Conservation (phyloP, 805 yeast genomes). For the Zygoascus bituminiphila region DNA sequence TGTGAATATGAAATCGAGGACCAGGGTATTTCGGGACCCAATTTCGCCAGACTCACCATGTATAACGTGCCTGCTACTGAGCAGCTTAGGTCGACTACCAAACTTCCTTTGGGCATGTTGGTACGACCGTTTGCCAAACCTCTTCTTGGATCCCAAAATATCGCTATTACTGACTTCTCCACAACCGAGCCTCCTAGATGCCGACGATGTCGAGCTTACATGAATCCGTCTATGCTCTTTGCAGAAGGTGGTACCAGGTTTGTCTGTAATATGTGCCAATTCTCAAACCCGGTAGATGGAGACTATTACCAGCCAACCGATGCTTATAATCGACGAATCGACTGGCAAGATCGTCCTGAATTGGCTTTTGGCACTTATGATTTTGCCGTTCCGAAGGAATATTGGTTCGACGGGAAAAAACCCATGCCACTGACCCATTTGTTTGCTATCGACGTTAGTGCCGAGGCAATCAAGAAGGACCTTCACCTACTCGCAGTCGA, state of each 20-base stretch:
- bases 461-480: constrained; percentile 49
- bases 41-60: constrained; percentile 69
- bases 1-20: constrained; percentile 62
- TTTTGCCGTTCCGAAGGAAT: constrained; percentile 64
- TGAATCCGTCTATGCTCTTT: constrained; percentile 75
- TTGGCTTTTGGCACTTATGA: constrained; percentile 79
- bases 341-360: constrained; percentile 62
- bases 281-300: constrained; percentile 57
- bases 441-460: constrained; percentile 63
- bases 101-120: constrained; percentile 73
- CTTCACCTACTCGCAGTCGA: constrained; percentile 59
- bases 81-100: constrained; percentile 55
- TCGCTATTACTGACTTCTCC: constrained; percentile 62
- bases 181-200: constrained; percentile 75
- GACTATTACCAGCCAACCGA: constrained; percentile 62
- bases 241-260: constrained; percentile 51
- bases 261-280: constrained; percentile 81
- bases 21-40: constrained; percentile 79
- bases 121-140: constrained; percentile 76
- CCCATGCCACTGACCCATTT: constrained; percentile 56
- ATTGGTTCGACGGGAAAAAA: constrained; percentile 39
- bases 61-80: constrained; percentile 75
- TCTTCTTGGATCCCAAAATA: constrained; percentile 41
- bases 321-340: constrained; percentile 52
- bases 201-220: constrained; percentile 81